phyloP scores from a whole-genome alignment of 192 early-diverging fungal species.

The Backusella parvicylindrica region DNA sequence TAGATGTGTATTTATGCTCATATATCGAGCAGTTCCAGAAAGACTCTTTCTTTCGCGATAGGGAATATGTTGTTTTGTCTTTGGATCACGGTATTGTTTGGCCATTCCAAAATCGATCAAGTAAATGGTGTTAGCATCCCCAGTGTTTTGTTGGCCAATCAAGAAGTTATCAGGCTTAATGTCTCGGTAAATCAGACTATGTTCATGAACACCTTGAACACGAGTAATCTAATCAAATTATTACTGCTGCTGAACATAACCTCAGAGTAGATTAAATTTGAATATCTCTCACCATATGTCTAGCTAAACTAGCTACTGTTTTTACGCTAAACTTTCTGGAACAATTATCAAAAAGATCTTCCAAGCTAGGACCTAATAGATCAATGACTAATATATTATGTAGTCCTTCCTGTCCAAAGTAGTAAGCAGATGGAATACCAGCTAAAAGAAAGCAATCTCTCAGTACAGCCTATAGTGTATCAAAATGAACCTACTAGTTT shows the following conservation, averaged over 20 bases:
- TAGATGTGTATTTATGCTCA: conserved; percentile 98
- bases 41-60: conserved; percentile 94
- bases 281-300: conserved; percentile 73
- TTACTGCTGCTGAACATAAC: neutral
- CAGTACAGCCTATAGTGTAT: neutral
- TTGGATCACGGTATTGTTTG: conserved; percentile 96
- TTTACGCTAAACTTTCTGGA: conserved; percentile 87
- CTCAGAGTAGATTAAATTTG: neutral
- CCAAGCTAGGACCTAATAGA: conserved; percentile 87
- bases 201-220: conserved; percentile 91
- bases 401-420: conserved; percentile 96
- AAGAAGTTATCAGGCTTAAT: conserved; percentile 99
- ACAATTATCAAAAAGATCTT: conserved; percentile 97
- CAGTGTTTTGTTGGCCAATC: conserved; percentile 72
- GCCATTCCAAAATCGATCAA: conserved; percentile 99
- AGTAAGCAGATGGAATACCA: conserved; percentile 88
- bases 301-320: conserved; percentile 95
- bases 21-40: conserved; percentile 95
- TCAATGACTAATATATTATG: conserved; percentile 95
- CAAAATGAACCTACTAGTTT: conserved; percentile 41
- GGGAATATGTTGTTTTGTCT: conserved; percentile 95
- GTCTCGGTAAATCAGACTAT: conserved; percentile 94
- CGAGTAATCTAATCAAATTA: conserved; percentile 50
- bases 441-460: conserved; percentile 32
- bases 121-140: conserved; percentile 65